These are phyloP conservation scores for Microthlaspi erraticum DNA, from an alignment of 345 rosid species.

Conservation along the genomic window DNA sequence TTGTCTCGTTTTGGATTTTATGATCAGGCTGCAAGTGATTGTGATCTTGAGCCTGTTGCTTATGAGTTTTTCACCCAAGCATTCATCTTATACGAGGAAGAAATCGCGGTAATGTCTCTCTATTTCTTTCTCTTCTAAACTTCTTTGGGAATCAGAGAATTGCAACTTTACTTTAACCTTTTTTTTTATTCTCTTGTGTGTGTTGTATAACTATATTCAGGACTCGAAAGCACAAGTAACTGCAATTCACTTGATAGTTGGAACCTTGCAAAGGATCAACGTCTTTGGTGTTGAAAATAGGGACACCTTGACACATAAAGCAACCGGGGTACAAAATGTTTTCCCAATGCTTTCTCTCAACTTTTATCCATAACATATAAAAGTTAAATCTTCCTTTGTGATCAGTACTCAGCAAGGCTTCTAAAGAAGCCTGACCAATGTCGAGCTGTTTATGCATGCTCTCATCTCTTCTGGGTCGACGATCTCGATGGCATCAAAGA, in stretches of 20 bases:
- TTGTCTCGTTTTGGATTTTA: slow-evolving; percentile 27
- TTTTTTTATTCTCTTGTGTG: background rate
- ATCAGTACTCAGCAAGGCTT: slow-evolving; percentile 88
- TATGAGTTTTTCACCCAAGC: slow-evolving; percentile 89
- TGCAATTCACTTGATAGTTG: slow-evolving; percentile 80
- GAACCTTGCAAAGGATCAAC: slow-evolving; percentile 87
- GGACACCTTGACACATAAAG: slow-evolving; percentile 90
- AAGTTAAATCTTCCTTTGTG: slow-evolving; percentile 22
- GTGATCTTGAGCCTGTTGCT: slow-evolving; percentile 81
- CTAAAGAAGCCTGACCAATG: slow-evolving; percentile 95
- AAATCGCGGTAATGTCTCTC: slow-evolving; percentile 64
- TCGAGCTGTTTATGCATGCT: slow-evolving; percentile 89
- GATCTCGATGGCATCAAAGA: slow-evolving; percentile 67
- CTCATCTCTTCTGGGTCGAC: slow-evolving; percentile 94
- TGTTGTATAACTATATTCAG: slow-evolving; percentile 46
- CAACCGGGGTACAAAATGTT: slow-evolving; percentile 74
- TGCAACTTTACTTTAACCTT: no score
- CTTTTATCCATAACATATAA: background rate
- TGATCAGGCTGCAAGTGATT: slow-evolving; percentile 82
- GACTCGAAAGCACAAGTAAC: slow-evolving; percentile 89
- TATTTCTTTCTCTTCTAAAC: background rate
- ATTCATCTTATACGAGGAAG: slow-evolving; percentile 85
- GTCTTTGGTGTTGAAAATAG: slow-evolving; percentile 88
- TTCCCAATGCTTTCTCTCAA: slow-evolving; percentile 4
- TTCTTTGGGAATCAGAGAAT: no score